phyloP scores from a whole-genome alignment of 257 asterid species.

The Fraxinus excelsior region DNA sequence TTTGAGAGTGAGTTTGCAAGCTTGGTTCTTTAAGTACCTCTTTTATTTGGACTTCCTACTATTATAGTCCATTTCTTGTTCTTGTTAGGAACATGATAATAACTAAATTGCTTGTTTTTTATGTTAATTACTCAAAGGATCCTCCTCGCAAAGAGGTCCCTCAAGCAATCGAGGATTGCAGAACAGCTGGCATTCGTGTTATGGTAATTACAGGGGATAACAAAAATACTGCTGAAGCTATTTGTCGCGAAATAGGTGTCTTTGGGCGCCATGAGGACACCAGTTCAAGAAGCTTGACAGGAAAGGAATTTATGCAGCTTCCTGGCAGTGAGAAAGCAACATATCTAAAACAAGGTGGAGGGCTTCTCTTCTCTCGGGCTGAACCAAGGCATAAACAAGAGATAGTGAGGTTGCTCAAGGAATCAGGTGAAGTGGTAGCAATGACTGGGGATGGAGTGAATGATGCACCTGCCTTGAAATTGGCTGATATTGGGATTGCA shows the following conservation, averaged over 20 bases:
- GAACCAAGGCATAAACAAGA: conserved; percentile 99
- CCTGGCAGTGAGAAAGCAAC: conserved; percentile 49
- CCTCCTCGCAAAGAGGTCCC: conserved; percentile 99
- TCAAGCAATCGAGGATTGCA: conserved; percentile 91
- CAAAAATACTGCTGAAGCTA: conserved; percentile 94
- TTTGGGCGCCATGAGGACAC: conserved; percentile 79
- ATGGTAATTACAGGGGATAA: conserved; percentile 99
- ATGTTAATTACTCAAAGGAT: conserved; percentile 49
- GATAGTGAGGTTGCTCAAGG: conserved; percentile 96
- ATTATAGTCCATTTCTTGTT: no score
- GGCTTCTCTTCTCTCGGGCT: conserved; percentile 98
- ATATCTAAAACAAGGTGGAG: conserved; percentile 72
- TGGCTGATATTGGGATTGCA: conserved; percentile 98
- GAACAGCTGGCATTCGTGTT: conserved; percentile 96
- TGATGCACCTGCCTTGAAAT: conserved; percentile 92
- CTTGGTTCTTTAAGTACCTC: conserved; percentile 6
- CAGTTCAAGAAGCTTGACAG: conserved; percentile 78
- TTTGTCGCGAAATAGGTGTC: conserved; percentile 94
- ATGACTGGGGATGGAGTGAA: conserved; percentile 99
- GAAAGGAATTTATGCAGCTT: conserved; percentile 81
- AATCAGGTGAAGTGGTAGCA: conserved; percentile 94
- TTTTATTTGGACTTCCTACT: not conserved
- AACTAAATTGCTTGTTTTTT: not conserved
- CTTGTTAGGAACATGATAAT: not conserved
- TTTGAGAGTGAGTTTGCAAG: conserved; percentile 70